A percentile compares a stretch with the other conserved stretches of the same genome.
phyloP scores from a whole-genome alignment of 805 yeast species.

The baker's yeast (Saccharomyces cerevisiae) region DNA sequence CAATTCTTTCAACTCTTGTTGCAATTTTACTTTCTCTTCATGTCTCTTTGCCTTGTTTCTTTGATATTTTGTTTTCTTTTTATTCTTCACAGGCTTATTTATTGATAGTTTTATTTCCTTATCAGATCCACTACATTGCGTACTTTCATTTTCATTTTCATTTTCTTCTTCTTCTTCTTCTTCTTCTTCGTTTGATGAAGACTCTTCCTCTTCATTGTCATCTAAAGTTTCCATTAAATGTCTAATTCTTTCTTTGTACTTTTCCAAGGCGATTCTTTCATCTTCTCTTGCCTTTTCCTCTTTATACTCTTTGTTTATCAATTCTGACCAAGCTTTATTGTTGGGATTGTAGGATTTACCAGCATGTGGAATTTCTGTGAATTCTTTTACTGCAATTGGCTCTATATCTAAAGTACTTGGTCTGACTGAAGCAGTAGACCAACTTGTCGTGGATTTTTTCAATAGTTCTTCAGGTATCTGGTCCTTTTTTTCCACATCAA shows the following conservation, averaged over 20 bases:
- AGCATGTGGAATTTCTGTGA: slow-evolving; percentile 55
- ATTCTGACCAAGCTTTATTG: slow-evolving; percentile 67
- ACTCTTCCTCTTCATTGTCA: slow-evolving; percentile 45
- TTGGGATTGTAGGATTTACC: slow-evolving; percentile 91
- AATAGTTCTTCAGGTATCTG: slow-evolving; percentile 35
- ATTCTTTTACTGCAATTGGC: slow-evolving; percentile 48
- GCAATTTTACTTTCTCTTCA: slow-evolving; percentile 48
- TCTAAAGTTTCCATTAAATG: slow-evolving; percentile 55
- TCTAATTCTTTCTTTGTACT: slow-evolving; percentile 55
- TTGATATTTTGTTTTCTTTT: slow-evolving; percentile 69
- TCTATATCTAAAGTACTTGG: slow-evolving; percentile 48
- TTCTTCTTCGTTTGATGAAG: slow-evolving; percentile 29
- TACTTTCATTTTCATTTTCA: slow-evolving; percentile 30
- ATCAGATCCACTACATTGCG: slow-evolving; percentile 27
- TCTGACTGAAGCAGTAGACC: slow-evolving; percentile 43
- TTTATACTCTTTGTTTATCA: slow-evolving; percentile 58
- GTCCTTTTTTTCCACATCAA: slow-evolving; percentile 18
- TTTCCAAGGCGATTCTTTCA: slow-evolving; percentile 51
- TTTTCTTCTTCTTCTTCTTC: slow-evolving; percentile 34
- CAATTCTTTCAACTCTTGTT: slow-evolving; percentile 47
- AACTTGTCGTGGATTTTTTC: slow-evolving; percentile 35
- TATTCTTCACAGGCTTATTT: slow-evolving; percentile 59
- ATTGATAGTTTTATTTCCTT: slow-evolving; percentile 47
- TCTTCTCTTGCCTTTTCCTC: slow-evolving; percentile 62
- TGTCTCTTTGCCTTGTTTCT: slow-evolving; percentile 64